Evolutionary conservation across 176 grass and related monocot genomes (phyloP).

Genomic region (Aegilops tauschii): DNA sequence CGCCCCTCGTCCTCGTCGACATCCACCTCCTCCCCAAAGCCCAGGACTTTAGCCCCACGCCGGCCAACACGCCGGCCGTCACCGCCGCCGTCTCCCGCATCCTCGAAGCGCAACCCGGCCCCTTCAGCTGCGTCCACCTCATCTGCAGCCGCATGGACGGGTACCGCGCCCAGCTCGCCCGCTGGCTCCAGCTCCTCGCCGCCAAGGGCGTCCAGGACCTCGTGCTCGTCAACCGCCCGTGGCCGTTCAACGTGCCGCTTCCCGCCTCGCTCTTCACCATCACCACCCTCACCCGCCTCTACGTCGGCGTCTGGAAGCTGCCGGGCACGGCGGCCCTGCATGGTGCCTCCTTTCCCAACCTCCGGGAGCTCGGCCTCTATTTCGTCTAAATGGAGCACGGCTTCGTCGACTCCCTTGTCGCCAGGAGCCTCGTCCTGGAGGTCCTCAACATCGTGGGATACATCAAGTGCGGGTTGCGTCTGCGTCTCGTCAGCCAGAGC

Average conservation of each 20-base stretch:
- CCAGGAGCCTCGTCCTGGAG: slow-evolving; percentile 11
- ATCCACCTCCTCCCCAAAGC: too few species aligned
- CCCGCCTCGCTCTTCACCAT: background rate
- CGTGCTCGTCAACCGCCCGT: too few species aligned
- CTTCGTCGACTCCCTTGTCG: background rate
- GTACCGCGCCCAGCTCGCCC: background rate
- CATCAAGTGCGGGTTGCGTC: background rate
- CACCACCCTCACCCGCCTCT: background rate
- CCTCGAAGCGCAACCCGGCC: background rate
- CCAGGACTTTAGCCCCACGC: too few species aligned
- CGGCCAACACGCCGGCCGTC: background rate
- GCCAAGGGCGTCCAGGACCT: too few species aligned
- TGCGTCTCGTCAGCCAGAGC: background rate
- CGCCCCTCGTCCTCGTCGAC: too few species aligned
- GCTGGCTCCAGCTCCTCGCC: background rate
- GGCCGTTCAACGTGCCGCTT: too few species aligned
- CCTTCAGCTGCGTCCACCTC: background rate
- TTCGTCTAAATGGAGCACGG: background rate
- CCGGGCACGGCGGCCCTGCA: too few species aligned
- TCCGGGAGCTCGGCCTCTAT: background rate
- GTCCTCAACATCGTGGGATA: background rate
- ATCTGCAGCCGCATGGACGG: background rate
- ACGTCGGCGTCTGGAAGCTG: too few species aligned
- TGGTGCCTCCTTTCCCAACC: background rate
- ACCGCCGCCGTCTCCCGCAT: background rate